phyloP scores from a whole-genome alignment of 176 grass and related monocot genomes.

The Poa annua region DNA sequence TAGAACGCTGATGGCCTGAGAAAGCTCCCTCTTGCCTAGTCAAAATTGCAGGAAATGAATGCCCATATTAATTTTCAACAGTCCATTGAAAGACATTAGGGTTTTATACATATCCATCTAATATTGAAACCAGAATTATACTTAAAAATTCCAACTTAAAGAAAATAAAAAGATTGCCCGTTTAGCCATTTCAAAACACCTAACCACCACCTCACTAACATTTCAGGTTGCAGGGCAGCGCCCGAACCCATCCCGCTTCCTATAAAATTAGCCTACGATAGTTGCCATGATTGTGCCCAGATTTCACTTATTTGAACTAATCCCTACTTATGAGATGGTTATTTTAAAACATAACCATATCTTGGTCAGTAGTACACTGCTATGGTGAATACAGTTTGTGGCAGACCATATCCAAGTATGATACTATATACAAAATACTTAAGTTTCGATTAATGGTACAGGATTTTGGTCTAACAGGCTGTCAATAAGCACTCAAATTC shows the following conservation, averaged over 20 bases:
- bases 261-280: no score
- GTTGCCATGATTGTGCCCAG: no score
- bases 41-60: slow-evolving; percentile 10
- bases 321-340: background rate
- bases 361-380: background rate
- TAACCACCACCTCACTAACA: background rate
- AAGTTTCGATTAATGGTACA: slow-evolving; percentile 10
- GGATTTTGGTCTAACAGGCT: background rate
- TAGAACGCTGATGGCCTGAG: no score
- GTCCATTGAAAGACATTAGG: background rate
- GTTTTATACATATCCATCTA: background rate
- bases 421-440: background rate
- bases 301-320: no score
- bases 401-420: background rate
- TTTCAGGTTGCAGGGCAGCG: no score
- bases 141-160: background rate
- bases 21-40: no score
- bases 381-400: background rate
- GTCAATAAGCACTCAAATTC: slow-evolving; percentile 15
- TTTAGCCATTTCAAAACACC: background rate
- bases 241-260: no score
- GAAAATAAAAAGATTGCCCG: slow-evolving; percentile 3
- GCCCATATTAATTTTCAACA: slow-evolving; percentile 13
- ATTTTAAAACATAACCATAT: background rate
- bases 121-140: background rate